These are phyloP conservation scores for Fusarium sp. DNA, from an alignment of 2,329 filamentous ascomycete species.

Conservation along the genomic window DNA sequence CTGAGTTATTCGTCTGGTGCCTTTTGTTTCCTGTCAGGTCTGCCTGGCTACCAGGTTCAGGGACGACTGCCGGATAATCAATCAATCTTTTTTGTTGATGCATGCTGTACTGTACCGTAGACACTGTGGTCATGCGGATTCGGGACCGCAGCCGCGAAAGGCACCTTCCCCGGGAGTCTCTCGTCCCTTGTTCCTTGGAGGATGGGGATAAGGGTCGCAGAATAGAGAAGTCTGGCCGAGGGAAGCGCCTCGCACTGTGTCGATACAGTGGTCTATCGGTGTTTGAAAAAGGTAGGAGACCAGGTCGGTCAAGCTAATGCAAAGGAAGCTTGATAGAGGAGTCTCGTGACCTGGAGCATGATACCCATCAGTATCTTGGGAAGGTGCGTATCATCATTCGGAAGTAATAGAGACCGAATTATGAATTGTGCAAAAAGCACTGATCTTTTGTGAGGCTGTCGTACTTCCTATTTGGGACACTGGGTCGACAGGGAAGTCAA, in stretches of 20 bases:
- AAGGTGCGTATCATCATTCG: background rate
- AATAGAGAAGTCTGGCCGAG: slow-evolving; percentile 9
- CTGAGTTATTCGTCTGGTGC: slow-evolving; percentile 1
- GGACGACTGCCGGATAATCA: background rate
- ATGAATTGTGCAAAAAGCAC: background rate
- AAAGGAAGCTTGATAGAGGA: background rate
- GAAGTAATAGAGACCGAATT: background rate
- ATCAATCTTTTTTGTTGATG: background rate
- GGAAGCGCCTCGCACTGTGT: slow-evolving; percentile 29
- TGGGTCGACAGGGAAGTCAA: background rate
- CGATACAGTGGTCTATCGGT: slow-evolving; percentile 6
- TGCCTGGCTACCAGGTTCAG: background rate
- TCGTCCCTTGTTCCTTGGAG: slow-evolving; percentile 8
- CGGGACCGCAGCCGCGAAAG: slow-evolving; percentile 5
- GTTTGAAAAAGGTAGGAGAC: background rate
- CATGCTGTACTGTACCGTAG: background rate
- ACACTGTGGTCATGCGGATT: background rate
- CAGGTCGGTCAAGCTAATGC: background rate
- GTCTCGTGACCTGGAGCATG: background rate
- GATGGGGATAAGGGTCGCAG: background rate
- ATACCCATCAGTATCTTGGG: background rate
- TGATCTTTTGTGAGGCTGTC: background rate
- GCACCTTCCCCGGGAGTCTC: background rate
- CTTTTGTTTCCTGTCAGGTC: slow-evolving; percentile 18
- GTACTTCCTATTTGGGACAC: background rate